A percentile compares a stretch with the other conserved stretches of the same genome.
Evolutionary conservation across 2,329 filamentous ascomycete species (phyloP).

Genomic region (Aspergillus pseudotamarii): DNA sequence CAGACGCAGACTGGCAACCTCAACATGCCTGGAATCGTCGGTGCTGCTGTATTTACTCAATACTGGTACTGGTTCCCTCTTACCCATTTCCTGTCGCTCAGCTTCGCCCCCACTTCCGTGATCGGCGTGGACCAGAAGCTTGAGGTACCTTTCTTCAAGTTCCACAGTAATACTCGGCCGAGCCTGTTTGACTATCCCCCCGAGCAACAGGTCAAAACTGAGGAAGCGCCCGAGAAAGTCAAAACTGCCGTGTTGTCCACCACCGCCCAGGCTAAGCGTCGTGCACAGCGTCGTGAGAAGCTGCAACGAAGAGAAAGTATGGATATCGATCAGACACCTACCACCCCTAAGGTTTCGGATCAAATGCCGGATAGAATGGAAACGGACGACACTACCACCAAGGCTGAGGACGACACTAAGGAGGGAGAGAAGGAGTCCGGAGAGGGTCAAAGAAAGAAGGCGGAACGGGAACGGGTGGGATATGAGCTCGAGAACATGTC

Average conservation of each 20-base stretch:
- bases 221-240: conserved; percentile 90
- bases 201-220: conserved; percentile 90
- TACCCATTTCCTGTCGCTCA: conserved; percentile 93
- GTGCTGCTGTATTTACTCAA: conserved; percentile 97
- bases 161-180: conserved; percentile 90
- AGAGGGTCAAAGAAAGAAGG: conserved; percentile 78
- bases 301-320: conserved; percentile 90
- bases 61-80: conserved; percentile 99
- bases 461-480: conserved; percentile 93
- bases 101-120: conserved; percentile 94
- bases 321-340: conserved; percentile 83
- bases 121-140: conserved; percentile 93
- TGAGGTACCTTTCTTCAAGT: conserved; percentile 91
- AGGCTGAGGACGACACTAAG: conserved; percentile 65
- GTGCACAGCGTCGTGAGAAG: conserved; percentile 91
- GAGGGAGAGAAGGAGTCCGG: conserved; percentile 62
- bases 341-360: conserved; percentile 67
- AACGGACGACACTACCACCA: conserved; percentile 54
- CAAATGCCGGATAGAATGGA: conserved; percentile 85
- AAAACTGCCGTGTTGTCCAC: conserved; percentile 95
- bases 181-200: conserved; percentile 98
- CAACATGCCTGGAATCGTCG: conserved; percentile 97
- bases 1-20: conserved; percentile 98
- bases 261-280: conserved; percentile 92
- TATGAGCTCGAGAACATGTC: conserved; percentile 98